phyloP scores from a whole-genome alignment of 2,329 filamentous ascomycete species.

The Septoria petroselini region DNA sequence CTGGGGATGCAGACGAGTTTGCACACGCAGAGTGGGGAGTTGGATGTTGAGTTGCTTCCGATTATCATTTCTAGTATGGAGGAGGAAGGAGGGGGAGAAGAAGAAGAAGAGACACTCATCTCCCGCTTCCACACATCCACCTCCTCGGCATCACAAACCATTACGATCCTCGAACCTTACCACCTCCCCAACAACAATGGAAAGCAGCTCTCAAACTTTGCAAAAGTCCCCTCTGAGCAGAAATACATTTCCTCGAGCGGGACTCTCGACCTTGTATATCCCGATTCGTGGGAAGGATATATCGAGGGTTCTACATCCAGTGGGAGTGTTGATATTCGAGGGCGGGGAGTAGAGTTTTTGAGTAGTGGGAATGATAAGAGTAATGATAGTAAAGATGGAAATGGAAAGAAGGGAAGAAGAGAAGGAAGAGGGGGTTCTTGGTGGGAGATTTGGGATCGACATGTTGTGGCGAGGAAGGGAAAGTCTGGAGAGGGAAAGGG shows the following conservation, averaged over 20 bases:
- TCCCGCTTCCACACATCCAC: constrained; percentile 37
- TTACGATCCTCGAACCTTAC: constrained; percentile 39
- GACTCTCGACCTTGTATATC: constrained; percentile 42
- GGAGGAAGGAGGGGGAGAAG: constrained; percentile 24
- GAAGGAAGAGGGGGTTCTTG: constrained; percentile 9
- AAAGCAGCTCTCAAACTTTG: too few species aligned
- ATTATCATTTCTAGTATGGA: constrained; percentile 28
- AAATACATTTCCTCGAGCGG: constrained; percentile 35
- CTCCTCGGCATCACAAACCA: constrained; percentile 36
- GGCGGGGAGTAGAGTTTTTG: constrained; percentile 42
- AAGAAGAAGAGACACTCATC: too few species aligned
- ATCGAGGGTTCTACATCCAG: constrained; percentile 40
- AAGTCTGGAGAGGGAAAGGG: constrained; percentile 32
- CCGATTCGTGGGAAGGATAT: constrained; percentile 44
- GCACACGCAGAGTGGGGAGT: constrained; percentile 39
- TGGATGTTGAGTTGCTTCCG: constrained; percentile 41
- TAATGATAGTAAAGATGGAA: too few species aligned
- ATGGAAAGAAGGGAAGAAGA: constrained; percentile 27
- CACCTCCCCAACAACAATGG: constrained; percentile 23
- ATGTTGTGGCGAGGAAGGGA: constrained; percentile 44
- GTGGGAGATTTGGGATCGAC: constrained; percentile 25
- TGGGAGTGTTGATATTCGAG: constrained; percentile 41
- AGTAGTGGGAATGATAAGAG: too few species aligned
- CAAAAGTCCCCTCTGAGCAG: constrained; percentile 37
- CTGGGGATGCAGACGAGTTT: constrained; percentile 42